Conservation (phyloP, 1,284 basidiomycete species). For the Grifola frondosa region DNA sequence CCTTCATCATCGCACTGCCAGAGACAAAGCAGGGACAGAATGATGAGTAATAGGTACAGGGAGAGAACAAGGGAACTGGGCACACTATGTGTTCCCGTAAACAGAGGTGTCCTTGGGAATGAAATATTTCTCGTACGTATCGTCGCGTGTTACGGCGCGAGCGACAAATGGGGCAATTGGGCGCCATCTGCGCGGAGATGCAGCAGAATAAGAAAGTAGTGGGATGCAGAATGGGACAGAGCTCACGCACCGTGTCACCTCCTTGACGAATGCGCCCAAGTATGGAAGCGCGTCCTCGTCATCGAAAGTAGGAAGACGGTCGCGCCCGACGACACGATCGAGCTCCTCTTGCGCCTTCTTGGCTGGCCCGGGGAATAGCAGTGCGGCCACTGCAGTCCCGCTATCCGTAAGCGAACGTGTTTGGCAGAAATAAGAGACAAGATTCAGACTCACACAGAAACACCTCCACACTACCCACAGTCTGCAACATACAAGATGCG, state of each 20-base stretch:
- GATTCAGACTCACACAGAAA: neutral
- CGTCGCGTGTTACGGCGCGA: neutral
- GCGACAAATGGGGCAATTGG: slow-evolving; percentile 10
- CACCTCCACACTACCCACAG: slow-evolving; percentile 2
- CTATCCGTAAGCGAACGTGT: too few relatives aligned
- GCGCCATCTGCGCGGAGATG: neutral
- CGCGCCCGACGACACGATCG: slow-evolving; percentile 29
- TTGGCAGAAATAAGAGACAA: too few relatives aligned
- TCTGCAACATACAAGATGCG: neutral
- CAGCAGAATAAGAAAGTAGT: neutral
- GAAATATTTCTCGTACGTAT: slow-evolving; percentile 12
- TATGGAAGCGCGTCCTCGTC: slow-evolving; percentile 32
- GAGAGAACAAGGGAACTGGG: neutral
- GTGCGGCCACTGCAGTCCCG: slow-evolving; percentile 10
- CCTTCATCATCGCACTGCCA: slow-evolving; percentile 9
- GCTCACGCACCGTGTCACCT: slow-evolving; percentile 4
- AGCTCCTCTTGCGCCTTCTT: slow-evolving; percentile 35
- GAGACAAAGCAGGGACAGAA: neutral
- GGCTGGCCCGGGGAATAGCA: slow-evolving; percentile 35
- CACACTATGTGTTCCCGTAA: slow-evolving; percentile 9
- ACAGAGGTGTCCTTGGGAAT: slow-evolving; percentile 22
- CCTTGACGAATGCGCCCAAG: slow-evolving; percentile 23
- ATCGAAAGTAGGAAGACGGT: slow-evolving; percentile 27
- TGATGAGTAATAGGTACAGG: too few relatives aligned
- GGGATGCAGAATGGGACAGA: neutral